These are phyloP conservation scores for Actinomucor elegans DNA, from an alignment of 371 early-diverging fungal species.

Conservation along the genomic window DNA sequence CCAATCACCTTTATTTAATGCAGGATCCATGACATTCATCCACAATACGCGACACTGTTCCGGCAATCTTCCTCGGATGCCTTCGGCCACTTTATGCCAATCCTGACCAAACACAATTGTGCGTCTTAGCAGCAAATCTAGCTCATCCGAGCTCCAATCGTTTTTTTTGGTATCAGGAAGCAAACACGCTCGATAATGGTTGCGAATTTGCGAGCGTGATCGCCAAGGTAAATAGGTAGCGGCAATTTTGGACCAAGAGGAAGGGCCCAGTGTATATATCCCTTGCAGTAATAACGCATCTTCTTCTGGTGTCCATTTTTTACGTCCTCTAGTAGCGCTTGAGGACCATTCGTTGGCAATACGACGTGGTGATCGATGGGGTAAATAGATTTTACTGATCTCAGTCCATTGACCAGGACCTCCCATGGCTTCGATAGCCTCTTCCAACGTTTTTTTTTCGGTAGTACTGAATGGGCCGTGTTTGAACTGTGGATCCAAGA, in stretches of 20 bases:
- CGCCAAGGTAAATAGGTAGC: conserved; percentile 24
- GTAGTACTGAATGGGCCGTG: conserved; percentile 28
- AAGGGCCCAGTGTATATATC: conserved; percentile 14
- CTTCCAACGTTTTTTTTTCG: conserved; percentile 18
- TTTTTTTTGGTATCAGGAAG: conserved; percentile 5
- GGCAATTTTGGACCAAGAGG: conserved; percentile 29
- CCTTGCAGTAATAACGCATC: conserved; percentile 27
- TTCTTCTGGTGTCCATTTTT: conserved; percentile 35
- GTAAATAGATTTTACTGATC: conserved; percentile 27
- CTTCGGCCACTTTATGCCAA: conserved; percentile 46
- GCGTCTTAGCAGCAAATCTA: conserved; percentile 33
- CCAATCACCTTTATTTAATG: conserved; percentile 19
- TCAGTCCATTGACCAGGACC: conserved; percentile 19
- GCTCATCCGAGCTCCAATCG: conserved; percentile 34
- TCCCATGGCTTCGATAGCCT: conserved; percentile 20
- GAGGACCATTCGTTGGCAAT: conserved; percentile 27
- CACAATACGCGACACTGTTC: conserved; percentile 25
- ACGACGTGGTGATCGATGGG: conserved; percentile 26
- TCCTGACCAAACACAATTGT: conserved; percentile 37
- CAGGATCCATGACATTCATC: conserved; percentile 31
- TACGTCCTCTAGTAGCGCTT: neutral
- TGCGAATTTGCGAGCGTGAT: conserved; percentile 4
- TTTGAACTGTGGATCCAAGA: conserved; percentile 17
- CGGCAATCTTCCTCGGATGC: conserved; percentile 31
- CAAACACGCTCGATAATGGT: conserved; percentile 20